Base-by-base conservation (phyloP, 2,329 filamentous ascomycete species). In the Beauveria scarabaeidicola region DNA sequence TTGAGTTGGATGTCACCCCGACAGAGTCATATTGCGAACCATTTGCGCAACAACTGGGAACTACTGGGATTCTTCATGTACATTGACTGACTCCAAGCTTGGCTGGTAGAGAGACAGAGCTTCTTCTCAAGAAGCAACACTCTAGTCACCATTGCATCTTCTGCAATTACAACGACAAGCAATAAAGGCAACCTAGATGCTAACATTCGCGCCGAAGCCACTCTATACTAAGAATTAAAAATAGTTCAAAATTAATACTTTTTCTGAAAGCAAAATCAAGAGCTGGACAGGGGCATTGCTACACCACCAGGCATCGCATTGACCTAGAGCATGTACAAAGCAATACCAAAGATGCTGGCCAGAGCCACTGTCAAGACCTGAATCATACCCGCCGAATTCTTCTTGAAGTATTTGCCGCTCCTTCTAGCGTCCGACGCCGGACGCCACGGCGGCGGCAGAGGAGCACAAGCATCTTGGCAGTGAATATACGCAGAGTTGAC, bases 241-340 rank as follows among this genome's bases (percentile, higher is more conserved):
- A 38, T 25, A 58, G 19, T 4, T 21, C n/a, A 1, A 17, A 11
- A 17, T 36, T 10, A 17, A 23, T 15, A 40, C 21, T 23, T 6
- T 6, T 19, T 19, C 23, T 3, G 3, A 21, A 13, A 44, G 2
- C 8, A 32, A 23, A 32, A 13, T 13, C 3, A 40, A 25, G 5
- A 27, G 15, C 27, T 19, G 9, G 41, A 10, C 3, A 21, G 21
- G 13, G 4, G 15, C 15, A 50, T 32, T 19, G 11, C 11, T 8
- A 17, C 7, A 50, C 7, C 21, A n/a, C 13, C 8, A 21, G 38
- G 15, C 1, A 15, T 9, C 21, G 1, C 1, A 40, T 43, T 29
- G n/a, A 27, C 47, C 52, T 63, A 68, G 27, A 60, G 40, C 64
- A 68, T 58, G 36, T 65, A 57, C 46, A 68, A 40, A 15, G 63